Conservation (phyloP, 176 grass and related monocot genomes). For the Triticum turgidum region DNA sequence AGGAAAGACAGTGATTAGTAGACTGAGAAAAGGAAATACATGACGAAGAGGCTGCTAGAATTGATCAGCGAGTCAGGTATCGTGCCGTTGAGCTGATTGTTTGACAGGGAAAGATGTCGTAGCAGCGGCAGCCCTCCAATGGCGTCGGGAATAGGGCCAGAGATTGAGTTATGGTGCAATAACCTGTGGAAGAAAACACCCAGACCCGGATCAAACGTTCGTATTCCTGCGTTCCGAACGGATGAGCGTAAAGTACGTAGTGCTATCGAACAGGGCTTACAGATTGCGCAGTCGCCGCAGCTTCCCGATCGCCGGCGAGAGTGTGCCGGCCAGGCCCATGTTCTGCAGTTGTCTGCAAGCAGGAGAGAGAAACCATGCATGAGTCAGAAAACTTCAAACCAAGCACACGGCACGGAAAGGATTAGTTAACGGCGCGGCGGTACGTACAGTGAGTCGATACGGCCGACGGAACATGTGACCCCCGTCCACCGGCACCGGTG, state of each 20-base stretch:
- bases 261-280: slow-evolving; percentile 34
- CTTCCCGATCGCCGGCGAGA: slow-evolving; percentile 65
- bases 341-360: slow-evolving; percentile 43
- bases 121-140: slow-evolving; percentile 56
- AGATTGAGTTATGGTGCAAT: slow-evolving; percentile 66
- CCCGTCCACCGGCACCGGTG: slow-evolving; percentile 73
- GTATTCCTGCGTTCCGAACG: not conserved
- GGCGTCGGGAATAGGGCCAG: slow-evolving; percentile 55
- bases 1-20: not conserved
- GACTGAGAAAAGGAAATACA: slow-evolving; percentile 42
- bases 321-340: slow-evolving; percentile 55
- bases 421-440: not conserved
- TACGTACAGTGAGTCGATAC: slow-evolving; percentile 47
- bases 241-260: not conserved
- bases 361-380: slow-evolving; percentile 19
- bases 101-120: slow-evolving; percentile 58
- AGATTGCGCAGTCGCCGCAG: slow-evolving; percentile 46
- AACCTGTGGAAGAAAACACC: slow-evolving; percentile 35
- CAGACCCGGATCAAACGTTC: not conserved
- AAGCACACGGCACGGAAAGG: not conserved
- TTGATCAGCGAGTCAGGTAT: slow-evolving; percentile 70
- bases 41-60: slow-evolving; percentile 31
- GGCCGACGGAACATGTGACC: slow-evolving; percentile 60
- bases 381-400: not conserved
- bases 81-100: slow-evolving; percentile 60